Evolutionary conservation across 2,329 filamentous ascomycete species (phyloP).

Genomic region (Penicillium corylophilum): DNA sequence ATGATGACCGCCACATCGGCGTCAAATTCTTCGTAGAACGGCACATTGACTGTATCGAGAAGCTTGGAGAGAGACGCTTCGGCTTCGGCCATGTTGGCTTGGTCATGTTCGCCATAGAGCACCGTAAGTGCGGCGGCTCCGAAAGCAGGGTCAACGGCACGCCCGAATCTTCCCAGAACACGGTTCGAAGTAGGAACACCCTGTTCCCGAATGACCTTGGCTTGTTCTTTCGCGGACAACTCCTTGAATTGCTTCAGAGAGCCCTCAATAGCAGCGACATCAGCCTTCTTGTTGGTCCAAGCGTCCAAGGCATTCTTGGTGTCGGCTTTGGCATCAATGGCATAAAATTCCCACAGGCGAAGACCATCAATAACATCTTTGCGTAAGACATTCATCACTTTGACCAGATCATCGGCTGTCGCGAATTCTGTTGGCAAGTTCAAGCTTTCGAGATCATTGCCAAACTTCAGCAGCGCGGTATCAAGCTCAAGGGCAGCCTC

Average conservation of each 20-base stretch:
- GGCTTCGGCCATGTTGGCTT: conserved; percentile 48
- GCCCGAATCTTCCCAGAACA: conserved; percentile 76
- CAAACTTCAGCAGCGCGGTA: conserved; percentile 65
- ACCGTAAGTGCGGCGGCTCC: conserved; percentile 68
- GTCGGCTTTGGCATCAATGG: conserved; percentile 73
- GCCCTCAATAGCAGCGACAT: conserved; percentile 13
- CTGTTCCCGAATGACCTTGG: conserved; percentile 62
- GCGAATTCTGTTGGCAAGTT: conserved; percentile 75
- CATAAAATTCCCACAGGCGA: conserved; percentile 91
- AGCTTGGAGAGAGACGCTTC: conserved; percentile 59
- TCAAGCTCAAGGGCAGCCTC: conserved; percentile 72
- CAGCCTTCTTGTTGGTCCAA: conserved; percentile 57
- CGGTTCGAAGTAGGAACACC: conserved; percentile 70
- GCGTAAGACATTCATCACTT: conserved; percentile 82
- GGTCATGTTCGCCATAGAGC: conserved; percentile 66
- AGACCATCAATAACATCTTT: conserved; percentile 73
- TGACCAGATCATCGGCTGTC: conserved; percentile 68
- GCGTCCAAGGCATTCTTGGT: conserved; percentile 66
- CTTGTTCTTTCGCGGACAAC: conserved; percentile 59
- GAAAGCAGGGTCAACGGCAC: conserved; percentile 67
- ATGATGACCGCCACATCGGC: conserved; percentile 76
- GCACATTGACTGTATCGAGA: conserved; percentile 80
- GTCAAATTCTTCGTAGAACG: conserved; percentile 91
- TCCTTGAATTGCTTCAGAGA: conserved; percentile 52
- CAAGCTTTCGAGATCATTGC: conserved; percentile 61